Evolutionary conservation across 108 stramenopile species (phyloP).

Genomic region (Pseudonitzschia multistriata): DNA sequence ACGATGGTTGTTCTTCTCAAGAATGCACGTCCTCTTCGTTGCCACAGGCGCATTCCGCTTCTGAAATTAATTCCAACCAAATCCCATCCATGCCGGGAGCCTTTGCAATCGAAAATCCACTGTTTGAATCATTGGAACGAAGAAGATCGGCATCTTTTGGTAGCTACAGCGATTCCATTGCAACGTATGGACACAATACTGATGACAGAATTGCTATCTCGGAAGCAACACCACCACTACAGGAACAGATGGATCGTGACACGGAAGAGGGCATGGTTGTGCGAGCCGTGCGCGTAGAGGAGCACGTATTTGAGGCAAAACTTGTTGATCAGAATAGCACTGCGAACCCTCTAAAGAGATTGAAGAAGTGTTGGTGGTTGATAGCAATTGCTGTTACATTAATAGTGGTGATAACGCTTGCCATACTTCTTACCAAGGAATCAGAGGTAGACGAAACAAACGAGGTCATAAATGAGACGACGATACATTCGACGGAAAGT

Average conservation of each 20-base stretch:
- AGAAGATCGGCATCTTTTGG: neutral
- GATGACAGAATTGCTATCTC: neutral
- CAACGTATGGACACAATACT: neutral
- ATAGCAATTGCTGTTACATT: neutral
- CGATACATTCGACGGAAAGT: neutral
- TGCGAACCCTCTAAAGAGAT: neutral
- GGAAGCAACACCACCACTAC: neutral
- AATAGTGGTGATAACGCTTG: neutral
- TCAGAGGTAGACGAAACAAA: neutral
- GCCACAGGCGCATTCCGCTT: too few species aligned
- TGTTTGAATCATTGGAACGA: neutral
- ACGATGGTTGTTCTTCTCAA: too few species aligned
- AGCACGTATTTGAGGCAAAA: neutral
- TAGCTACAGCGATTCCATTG: neutral
- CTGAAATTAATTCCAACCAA: too few species aligned
- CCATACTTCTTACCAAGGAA: neutral
- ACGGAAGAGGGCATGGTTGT: neutral
- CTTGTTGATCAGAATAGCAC: neutral
- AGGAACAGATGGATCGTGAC: neutral
- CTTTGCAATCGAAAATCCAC: neutral
- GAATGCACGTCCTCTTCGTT: too few species aligned
- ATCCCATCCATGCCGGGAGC: neutral
- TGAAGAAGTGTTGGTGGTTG: neutral
- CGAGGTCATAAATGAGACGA: neutral
- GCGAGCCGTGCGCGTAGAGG: neutral